A percentile compares a stretch with the other conserved stretches of the same genome.
Evolutionary conservation across 2,329 filamentous ascomycete genomes (phyloP).

Genomic region (Nannizziopsis barbatae): DNA sequence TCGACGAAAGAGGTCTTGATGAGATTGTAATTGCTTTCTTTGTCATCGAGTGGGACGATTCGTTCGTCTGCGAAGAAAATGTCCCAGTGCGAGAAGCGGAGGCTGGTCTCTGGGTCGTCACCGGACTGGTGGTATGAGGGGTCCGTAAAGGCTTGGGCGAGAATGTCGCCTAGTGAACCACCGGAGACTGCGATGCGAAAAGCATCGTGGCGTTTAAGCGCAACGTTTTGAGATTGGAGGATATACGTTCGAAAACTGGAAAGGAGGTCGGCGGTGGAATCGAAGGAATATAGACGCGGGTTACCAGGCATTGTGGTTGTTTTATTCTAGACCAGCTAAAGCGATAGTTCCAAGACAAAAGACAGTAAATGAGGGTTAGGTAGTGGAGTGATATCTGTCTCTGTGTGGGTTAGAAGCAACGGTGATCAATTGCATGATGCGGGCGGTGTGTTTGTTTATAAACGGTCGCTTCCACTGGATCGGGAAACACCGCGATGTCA

Average conservation of each 20-base stretch:
- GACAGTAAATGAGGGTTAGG: no score
- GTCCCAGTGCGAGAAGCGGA: slow-evolving; percentile 82
- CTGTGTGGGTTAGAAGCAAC: no score
- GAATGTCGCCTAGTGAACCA: slow-evolving; percentile 78
- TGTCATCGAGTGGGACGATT: slow-evolving; percentile 79
- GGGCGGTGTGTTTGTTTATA: no score
- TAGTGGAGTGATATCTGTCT: no score
- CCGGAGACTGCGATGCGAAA: slow-evolving; percentile 93
- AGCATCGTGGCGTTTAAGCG: slow-evolving; percentile 63
- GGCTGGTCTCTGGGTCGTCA: slow-evolving; percentile 46
- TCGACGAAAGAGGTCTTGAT: slow-evolving; percentile 78
- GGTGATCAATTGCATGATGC: no score
- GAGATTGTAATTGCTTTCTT: slow-evolving; percentile 87
- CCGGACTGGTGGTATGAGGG: slow-evolving; percentile 23
- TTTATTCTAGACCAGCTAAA: no score
- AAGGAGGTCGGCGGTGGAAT: slow-evolving; percentile 57
- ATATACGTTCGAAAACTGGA: slow-evolving; percentile 70
- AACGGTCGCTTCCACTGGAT: no score
- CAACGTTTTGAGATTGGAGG: slow-evolving; percentile 67
- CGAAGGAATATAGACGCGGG: slow-evolving; percentile 68
- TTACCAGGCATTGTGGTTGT: slow-evolving; percentile 21
- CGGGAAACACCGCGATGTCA: no score
- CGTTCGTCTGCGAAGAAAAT: slow-evolving; percentile 98
- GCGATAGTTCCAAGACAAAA: no score
- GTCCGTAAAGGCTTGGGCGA: slow-evolving; percentile 62